Evolutionary conservation across 805 yeast species (phyloP).

Genomic region (Teunomyces cretensis): DNA sequence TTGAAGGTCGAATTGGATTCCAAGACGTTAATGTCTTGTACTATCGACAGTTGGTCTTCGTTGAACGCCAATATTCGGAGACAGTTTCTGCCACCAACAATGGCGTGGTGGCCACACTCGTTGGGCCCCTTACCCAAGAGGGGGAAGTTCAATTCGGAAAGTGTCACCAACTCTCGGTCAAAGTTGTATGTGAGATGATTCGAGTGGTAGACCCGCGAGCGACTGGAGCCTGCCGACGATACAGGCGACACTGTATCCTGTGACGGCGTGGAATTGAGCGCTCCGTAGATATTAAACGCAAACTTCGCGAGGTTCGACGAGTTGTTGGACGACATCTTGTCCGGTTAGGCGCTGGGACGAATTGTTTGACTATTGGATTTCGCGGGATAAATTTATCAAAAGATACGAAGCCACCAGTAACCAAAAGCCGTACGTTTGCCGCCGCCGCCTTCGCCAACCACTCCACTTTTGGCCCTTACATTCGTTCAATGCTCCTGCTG

Average conservation of each 20-base stretch:
- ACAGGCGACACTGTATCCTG: conserved; percentile 14
- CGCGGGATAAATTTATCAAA: not conserved
- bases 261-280: conserved; percentile 18
- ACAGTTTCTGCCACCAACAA: conserved; percentile 44
- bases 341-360: too few species aligned
- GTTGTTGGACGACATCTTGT: conserved; percentile 7
- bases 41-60: conserved; percentile 29
- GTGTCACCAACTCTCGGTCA: conserved; percentile 23
- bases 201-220: conserved; percentile 11
- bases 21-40: conserved; percentile 34
- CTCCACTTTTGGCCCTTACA: not conserved
- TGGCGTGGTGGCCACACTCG: conserved; percentile 27
- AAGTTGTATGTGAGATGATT: conserved; percentile 17
- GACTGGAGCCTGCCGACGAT: conserved; percentile 16
- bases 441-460: too few species aligned
- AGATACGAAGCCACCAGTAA: too few species aligned
- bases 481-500: conserved; percentile 2
- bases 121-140: conserved; percentile 7
- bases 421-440: too few species aligned
- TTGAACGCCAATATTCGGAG: conserved; percentile 32
- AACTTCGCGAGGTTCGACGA: conserved; percentile 42
- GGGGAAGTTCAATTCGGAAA: conserved; percentile 24
- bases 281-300: conserved; percentile 61
- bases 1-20: conserved; percentile 18
- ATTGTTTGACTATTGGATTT: not conserved